These are phyloP conservation scores for Collariella sp. DNA, from an alignment of 495 filamentous ascomycete species.

Conservation along the genomic window DNA sequence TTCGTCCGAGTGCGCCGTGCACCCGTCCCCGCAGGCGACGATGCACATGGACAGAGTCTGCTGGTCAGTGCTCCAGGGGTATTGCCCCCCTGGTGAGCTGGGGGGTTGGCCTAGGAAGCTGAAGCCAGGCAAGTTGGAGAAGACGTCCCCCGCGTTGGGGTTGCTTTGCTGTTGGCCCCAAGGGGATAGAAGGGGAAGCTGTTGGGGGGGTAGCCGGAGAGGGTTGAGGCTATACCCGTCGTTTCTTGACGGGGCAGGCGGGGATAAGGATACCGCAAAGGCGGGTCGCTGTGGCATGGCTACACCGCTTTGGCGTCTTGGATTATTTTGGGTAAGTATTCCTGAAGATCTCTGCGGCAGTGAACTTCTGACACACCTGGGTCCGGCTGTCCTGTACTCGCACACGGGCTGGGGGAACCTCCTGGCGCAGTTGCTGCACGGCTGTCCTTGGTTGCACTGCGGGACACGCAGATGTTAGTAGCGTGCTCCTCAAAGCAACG, in stretches of 20 bases:
- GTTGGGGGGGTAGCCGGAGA: slow-evolving; percentile 7
- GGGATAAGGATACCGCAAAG: slow-evolving; percentile 18
- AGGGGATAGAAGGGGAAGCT: slow-evolving; percentile 6
- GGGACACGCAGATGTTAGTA: slow-evolving; percentile 1
- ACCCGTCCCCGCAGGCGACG: slow-evolving; percentile 20
- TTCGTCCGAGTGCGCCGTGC: slow-evolving; percentile 21
- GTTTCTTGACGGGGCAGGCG: slow-evolving; percentile 7
- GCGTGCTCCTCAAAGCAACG: not conserved
- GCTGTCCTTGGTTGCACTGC: slow-evolving; percentile 34
- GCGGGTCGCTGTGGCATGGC: slow-evolving; percentile 16
- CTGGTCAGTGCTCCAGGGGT: slow-evolving; percentile 19
- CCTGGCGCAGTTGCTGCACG: slow-evolving; percentile 34
- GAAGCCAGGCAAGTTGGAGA: slow-evolving; percentile 15
- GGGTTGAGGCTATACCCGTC: slow-evolving; percentile 1
- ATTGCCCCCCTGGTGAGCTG: not conserved
- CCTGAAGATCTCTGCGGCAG: not conserved
- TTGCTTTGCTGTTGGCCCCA: slow-evolving; percentile 8
- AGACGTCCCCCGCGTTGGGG: slow-evolving; percentile 7
- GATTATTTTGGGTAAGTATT: not conserved
- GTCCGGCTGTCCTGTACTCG: slow-evolving; percentile 28
- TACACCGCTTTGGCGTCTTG: slow-evolving; percentile 18
- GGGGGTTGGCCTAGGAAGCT: slow-evolving; percentile 9
- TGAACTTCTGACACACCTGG: slow-evolving; percentile 20
- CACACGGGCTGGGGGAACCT: slow-evolving; percentile 32
- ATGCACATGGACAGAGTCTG: slow-evolving; percentile 7